phyloP scores from a whole-genome alignment of 2,329 filamentous ascomycete species.

The Coniochaeta ligniaria region DNA sequence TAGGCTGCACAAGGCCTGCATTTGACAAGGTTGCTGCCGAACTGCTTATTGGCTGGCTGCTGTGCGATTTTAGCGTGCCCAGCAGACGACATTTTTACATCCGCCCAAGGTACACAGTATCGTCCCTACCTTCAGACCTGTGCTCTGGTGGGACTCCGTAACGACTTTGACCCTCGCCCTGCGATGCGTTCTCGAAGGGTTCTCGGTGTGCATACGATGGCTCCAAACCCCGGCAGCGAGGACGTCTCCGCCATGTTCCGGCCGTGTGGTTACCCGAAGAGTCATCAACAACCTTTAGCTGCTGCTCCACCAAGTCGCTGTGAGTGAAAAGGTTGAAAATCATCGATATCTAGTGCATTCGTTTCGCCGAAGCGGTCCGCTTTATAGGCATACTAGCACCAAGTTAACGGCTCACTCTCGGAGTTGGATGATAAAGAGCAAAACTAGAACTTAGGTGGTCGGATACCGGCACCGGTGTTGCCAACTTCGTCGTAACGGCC shows the following conservation, averaged over 20 bases:
- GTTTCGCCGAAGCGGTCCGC: neutral
- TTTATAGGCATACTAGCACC: neutral
- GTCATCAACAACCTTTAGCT: neutral
- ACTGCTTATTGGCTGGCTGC: constrained; percentile 1
- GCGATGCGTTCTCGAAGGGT: neutral
- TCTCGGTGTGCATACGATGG: neutral
- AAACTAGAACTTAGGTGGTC: too few relatives aligned
- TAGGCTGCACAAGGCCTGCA: constrained; percentile 12
- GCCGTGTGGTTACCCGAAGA: too few relatives aligned
- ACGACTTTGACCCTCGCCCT: neutral
- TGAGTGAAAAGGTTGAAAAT: neutral
- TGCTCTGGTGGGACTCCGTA: neutral
- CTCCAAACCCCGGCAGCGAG: neutral
- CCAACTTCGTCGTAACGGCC: neutral
- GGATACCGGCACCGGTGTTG: neutral
- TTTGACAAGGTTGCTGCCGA: neutral
- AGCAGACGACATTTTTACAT: neutral
- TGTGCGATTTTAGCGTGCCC: neutral
- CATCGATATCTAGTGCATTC: neutral
- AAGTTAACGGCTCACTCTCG: neutral
- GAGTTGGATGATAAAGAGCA: neutral
- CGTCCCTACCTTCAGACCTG: neutral
- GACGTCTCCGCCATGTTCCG: too few relatives aligned
- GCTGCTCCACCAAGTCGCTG: neutral
- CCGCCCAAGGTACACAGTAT: too few relatives aligned